These are phyloP conservation scores for Niveomyces coronatus DNA, from an alignment of 2,329 filamentous ascomycete genomes.

Conservation along the genomic window DNA sequence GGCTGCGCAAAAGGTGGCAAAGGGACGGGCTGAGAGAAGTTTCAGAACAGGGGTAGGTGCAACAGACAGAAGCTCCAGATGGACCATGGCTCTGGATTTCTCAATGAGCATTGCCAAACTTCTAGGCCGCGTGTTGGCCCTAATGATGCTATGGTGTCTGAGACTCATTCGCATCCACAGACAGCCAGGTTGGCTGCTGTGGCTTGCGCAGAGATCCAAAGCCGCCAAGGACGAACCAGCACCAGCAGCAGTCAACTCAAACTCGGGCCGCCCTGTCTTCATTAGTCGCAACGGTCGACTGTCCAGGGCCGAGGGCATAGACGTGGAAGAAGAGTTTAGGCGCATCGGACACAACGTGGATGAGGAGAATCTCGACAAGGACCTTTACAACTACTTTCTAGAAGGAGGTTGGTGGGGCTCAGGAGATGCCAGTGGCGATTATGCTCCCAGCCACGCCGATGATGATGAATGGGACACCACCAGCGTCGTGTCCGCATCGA, in stretches of 20 bases:
- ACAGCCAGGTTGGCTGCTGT: conserved; percentile 42
- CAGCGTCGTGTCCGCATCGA: conserved; percentile 59
- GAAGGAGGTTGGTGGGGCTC: conserved; percentile 77
- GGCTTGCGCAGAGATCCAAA: conserved; percentile 36
- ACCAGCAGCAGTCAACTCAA: conserved; percentile 9
- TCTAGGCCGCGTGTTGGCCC: conserved; percentile 21
- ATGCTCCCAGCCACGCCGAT: conserved; percentile 39
- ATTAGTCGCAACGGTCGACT: conserved; percentile 40
- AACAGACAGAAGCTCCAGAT: conserved; percentile 66
- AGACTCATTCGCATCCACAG: conserved; percentile 33
- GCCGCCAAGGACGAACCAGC: conserved; percentile 11
- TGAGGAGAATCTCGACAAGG: conserved; percentile 60
- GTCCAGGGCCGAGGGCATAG: conserved; percentile 53
- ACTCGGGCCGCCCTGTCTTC: conserved; percentile 1
- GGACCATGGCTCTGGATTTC: conserved; percentile 68
- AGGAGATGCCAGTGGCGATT: conserved; percentile 72
- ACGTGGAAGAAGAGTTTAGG: conserved; percentile 73
- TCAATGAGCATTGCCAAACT: conserved; percentile 57
- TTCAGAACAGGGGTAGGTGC: conserved; percentile 62
- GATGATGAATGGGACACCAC: conserved; percentile 62
- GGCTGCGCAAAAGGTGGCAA: conserved; percentile 48
- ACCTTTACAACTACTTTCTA: conserved; percentile 78
- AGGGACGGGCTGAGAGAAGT: conserved; percentile 35
- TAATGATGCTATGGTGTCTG: conserved; percentile 43
- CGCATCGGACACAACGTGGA: conserved; percentile 36